A percentile compares a stretch with the other conserved stretches of the same genome.
Conservation (phyloP, 306 rosid species). For the Senna tora region DNA sequence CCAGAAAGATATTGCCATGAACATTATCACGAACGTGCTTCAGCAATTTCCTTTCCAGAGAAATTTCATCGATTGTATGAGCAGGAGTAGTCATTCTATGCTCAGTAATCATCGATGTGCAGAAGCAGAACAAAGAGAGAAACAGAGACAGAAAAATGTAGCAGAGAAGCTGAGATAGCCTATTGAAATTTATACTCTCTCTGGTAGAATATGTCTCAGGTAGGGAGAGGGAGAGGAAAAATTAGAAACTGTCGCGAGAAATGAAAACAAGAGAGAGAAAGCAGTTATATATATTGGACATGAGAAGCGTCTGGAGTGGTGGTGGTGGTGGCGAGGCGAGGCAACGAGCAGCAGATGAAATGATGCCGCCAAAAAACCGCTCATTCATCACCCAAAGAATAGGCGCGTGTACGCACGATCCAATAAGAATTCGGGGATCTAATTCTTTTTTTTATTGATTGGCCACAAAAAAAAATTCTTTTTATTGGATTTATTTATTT, state of each 20-base stretch:
- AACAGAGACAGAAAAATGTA: constrained; percentile 5
- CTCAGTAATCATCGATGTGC: constrained; percentile 19
- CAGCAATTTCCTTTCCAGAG: constrained; percentile 43
- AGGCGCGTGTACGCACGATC: constrained; percentile 25
- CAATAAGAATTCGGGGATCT: background rate
- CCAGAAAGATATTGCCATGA: constrained; percentile 73
- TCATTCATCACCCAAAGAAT: background rate
- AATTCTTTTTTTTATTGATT: too few relatives aligned
- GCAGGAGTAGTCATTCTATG: constrained; percentile 41
- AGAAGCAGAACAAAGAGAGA: constrained; percentile 8
- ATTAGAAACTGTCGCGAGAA: background rate
- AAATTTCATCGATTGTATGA: constrained; percentile 27
- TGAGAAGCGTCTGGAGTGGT: constrained; percentile 3
- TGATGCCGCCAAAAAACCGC: constrained; percentile 45
- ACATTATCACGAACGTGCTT: constrained; percentile 75
- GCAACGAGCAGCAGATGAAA: constrained; percentile 1
- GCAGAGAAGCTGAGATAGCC: constrained; percentile 2
- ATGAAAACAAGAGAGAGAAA: background rate
- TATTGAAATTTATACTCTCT: background rate
- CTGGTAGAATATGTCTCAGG: constrained; percentile 5
- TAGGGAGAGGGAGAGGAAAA: constrained; percentile 7
- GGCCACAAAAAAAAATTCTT: too few relatives aligned
- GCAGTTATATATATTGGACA: background rate
- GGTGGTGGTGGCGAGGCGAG: constrained; percentile 12
- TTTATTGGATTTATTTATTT: too few relatives aligned